Evolutionary conservation across 139 green algal genomes (phyloP).

Genomic region (Pleodorina starrii): DNA sequence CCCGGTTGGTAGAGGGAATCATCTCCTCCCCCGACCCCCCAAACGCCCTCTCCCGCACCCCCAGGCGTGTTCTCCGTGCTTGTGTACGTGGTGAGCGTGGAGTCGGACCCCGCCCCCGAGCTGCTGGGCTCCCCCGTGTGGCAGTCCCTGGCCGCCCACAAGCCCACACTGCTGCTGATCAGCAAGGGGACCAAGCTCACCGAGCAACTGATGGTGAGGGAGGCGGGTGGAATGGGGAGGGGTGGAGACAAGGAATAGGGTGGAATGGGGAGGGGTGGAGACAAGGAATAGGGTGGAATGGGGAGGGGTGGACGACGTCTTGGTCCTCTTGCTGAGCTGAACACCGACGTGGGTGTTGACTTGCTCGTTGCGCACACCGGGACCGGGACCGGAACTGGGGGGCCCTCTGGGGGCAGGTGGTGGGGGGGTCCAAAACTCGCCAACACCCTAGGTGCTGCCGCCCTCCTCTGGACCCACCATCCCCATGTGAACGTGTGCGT

Average conservation of each 20-base stretch:
- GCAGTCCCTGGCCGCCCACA: conserved; percentile 42
- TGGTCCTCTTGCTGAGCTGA: no score
- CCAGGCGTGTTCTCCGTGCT: conserved; percentile 36
- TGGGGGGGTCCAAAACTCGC: no score
- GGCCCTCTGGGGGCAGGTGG: no score
- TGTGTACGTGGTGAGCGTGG: conserved; percentile 24
- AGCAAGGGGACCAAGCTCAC: conserved; percentile 44
- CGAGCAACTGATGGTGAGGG: conserved; percentile 25
- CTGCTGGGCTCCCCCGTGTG: conserved; percentile 34
- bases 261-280: not conserved
- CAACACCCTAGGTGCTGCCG: no score
- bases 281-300: not conserved
- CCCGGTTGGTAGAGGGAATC: no score
- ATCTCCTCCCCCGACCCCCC: no score
- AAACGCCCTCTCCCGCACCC: no score
- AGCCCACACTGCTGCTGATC: conserved; percentile 48
- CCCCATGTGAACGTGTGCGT: no score
- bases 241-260: not conserved
- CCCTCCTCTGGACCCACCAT: no score
- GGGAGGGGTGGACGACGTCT: not conserved
- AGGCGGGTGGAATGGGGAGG: not conserved
- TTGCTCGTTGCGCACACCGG: no score
- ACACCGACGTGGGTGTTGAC: no score
- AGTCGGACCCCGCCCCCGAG: not conserved
- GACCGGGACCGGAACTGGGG: no score